Evolutionary conservation across 2,329 filamentous ascomycete species (phyloP).

Genomic region (Dactylellina sp.): DNA sequence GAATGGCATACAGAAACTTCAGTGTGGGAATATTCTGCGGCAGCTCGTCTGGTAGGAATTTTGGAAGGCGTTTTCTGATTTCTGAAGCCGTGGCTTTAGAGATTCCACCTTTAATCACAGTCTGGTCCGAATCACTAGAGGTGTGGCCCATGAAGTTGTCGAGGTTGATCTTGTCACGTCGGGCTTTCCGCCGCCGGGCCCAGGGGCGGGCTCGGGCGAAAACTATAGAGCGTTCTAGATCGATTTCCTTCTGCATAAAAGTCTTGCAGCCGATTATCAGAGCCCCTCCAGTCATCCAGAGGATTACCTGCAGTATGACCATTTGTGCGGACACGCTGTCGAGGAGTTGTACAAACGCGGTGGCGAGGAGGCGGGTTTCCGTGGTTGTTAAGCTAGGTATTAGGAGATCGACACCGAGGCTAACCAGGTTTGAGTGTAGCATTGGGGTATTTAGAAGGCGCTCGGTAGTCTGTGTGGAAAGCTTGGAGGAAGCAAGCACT

Average conservation of each 20-base stretch:
- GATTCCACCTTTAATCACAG: conserved; percentile 66
- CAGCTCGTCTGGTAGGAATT: conserved; percentile 78
- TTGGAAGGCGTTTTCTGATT: conserved; percentile 70
- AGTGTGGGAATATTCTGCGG: conserved; percentile 77
- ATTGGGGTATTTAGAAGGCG: conserved; percentile 59
- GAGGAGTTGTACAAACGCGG: conserved; percentile 82
- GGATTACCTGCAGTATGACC: conserved; percentile 82
- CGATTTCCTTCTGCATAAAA: conserved; percentile 84
- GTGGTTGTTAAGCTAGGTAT: conserved; percentile 64
- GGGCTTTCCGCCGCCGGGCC: conserved; percentile 62
- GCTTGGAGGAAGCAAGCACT: conserved; percentile 49
- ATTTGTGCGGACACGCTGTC: conserved; percentile 84
- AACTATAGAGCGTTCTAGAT: conserved; percentile 80
- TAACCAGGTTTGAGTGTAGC: conserved; percentile 58
- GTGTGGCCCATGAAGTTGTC: conserved; percentile 57
- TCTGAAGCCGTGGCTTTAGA: conserved; percentile 62
- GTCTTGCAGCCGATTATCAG: conserved; percentile 79
- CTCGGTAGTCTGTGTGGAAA: conserved; percentile 34
- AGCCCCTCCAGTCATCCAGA: conserved; percentile 85
- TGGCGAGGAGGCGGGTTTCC: conserved; percentile 87
- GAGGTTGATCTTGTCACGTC: conserved; percentile 61
- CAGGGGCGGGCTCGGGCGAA: conserved; percentile 65
- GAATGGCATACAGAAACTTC: conserved; percentile 85
- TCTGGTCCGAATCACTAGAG: conserved; percentile 66
- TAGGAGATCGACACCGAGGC: conserved; percentile 58